phyloP scores from a whole-genome alignment of 1,284 basidiomycete species.

The Mrakiaceae sp. region DNA sequence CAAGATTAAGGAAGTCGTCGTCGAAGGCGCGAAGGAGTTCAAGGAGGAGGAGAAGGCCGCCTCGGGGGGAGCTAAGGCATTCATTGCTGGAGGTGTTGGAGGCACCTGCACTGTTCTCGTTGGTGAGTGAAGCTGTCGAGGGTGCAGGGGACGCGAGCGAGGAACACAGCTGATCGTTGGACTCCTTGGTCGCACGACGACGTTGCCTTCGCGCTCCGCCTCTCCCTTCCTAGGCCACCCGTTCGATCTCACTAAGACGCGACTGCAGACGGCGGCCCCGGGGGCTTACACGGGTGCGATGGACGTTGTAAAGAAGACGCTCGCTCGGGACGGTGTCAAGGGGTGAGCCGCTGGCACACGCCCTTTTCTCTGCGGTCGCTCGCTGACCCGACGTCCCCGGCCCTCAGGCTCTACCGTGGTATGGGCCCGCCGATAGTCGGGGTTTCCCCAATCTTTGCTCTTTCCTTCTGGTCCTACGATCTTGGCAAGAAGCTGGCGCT shows the following conservation, averaged over 20 bases:
- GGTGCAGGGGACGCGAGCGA: no score
- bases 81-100: constrained; percentile 83
- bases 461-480: constrained; percentile 86
- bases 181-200: background rate
- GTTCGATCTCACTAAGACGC: constrained; percentile 93
- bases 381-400: background rate
- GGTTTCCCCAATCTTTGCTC: constrained; percentile 95
- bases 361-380: background rate
- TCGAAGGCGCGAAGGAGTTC: constrained; percentile 13
- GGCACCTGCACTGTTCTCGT: constrained; percentile 78
- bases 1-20: constrained; percentile 4
- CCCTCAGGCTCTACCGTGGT: constrained; percentile 75
- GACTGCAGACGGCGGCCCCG: constrained; percentile 82
- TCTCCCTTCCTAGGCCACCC: constrained; percentile 60
- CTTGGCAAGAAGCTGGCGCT: constrained; percentile 78
- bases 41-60: constrained; percentile 10
- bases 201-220: background rate
- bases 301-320: constrained; percentile 83
- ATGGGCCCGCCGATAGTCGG: constrained; percentile 93
- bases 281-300: constrained; percentile 86
- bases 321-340: constrained; percentile 75
- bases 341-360: constrained; percentile 49
- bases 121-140: constrained; percentile 43
- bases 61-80: constrained; percentile 50
- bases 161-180: background rate